A percentile compares a stretch with the other conserved stretches of the same genome.
phyloP scores from a whole-genome alignment of 495 filamentous ascomycete species.

The Trypethelium eluteriae region DNA sequence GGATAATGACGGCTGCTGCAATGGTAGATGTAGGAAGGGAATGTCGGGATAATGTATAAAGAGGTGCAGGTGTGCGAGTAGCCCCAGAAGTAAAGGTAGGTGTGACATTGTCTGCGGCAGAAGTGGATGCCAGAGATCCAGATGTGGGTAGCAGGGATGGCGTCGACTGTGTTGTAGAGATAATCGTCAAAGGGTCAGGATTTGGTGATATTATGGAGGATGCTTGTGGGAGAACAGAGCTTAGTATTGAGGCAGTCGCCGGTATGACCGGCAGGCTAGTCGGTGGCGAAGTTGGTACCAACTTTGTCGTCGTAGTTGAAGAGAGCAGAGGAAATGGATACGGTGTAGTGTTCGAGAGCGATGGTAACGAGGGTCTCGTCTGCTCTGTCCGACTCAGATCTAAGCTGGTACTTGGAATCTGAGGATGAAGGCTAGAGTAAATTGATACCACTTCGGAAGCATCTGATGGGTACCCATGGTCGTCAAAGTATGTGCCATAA shows the following conservation, averaged over 20 bases:
- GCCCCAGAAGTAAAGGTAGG: background rate
- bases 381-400: background rate
- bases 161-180: background rate
- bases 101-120: background rate
- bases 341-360: background rate
- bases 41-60: background rate
- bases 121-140: background rate
- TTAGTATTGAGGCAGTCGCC: background rate
- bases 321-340: background rate
- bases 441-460: background rate
- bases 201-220: background rate
- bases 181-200: background rate
- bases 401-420: background rate
- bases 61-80: background rate
- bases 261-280: background rate
- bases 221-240: background rate
- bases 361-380: background rate
- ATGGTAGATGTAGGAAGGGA: background rate
- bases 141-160: background rate
- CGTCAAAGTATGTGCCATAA: background rate
- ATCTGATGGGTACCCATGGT: background rate
- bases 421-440: too few relatives aligned
- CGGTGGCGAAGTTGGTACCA: background rate
- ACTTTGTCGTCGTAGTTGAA: background rate
- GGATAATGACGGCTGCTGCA: constrained; percentile 1